Evolutionary conservation across 2,329 filamentous ascomycete genomes (phyloP).

Genomic region (Sporothrix protearum): DNA sequence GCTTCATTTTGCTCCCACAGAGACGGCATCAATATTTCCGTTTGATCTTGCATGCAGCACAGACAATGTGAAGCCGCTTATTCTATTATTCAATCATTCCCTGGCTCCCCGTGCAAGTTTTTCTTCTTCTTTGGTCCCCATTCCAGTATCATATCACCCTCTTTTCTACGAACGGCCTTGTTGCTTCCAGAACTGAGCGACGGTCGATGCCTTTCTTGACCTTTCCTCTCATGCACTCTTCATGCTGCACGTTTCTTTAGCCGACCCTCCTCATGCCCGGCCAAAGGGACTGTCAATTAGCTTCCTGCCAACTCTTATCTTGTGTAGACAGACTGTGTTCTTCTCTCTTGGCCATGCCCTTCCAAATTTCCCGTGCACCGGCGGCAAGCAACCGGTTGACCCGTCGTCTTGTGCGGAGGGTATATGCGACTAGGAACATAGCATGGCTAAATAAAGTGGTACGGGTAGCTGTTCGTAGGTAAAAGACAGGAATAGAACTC

Average conservation of each 20-base stretch:
- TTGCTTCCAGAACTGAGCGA: not conserved
- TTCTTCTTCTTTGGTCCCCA: not conserved
- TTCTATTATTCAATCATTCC: not conserved
- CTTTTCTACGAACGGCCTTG: not conserved
- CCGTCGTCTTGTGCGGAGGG: not conserved
- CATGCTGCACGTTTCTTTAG: not conserved
- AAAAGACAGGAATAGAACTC: not conserved
- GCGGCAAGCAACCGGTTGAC: not conserved
- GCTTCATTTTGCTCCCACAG: not conserved
- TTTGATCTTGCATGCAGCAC: not conserved
- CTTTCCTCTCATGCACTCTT: not conserved
- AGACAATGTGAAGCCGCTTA: not conserved
- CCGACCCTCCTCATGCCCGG: not conserved
- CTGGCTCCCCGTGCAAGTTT: not conserved
- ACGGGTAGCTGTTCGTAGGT: not conserved
- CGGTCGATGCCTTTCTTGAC: not conserved
- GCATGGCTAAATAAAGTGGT: slow-evolving; percentile 9
- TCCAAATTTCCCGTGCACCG: not conserved
- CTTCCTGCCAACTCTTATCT: not conserved
- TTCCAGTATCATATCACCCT: not conserved
- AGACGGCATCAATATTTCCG: not conserved
- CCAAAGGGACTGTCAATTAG: not conserved
- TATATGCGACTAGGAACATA: slow-evolving; percentile 14
- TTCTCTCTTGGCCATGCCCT: not conserved
- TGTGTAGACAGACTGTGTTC: not conserved